Percentiles rank a stretch among this genome's conserved stretches.
phyloP scores from a whole-genome alignment of 2,329 filamentous ascomycete genomes.

The Fusarium redolens region DNA sequence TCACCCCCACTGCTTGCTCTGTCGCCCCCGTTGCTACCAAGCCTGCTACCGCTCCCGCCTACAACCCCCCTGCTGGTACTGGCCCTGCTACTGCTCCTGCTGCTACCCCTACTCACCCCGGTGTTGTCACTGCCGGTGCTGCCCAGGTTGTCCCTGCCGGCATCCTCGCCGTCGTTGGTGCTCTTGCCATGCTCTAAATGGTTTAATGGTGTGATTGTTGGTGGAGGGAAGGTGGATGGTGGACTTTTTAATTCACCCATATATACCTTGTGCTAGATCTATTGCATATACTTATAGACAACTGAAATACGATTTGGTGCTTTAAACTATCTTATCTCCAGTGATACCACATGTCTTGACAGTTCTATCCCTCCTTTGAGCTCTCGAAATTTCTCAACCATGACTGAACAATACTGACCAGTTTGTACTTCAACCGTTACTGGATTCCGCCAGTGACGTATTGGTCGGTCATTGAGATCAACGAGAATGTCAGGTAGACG shows the following conservation, averaged over 20 bases:
- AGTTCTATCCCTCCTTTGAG: too few species aligned
- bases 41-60: not conserved
- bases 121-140: slow-evolving; percentile 34
- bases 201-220: not conserved
- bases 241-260: not conserved
- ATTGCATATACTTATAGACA: slow-evolving; percentile 1
- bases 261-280: not conserved
- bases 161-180: slow-evolving; percentile 42
- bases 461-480: accelerated
- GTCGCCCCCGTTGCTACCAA: slow-evolving; percentile 21
- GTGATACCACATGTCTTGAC: accelerated
- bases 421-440: accelerated
- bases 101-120: slow-evolving; percentile 2
- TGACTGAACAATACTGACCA: not conserved
- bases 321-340: accelerated
- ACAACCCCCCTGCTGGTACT: not conserved
- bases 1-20: slow-evolving; percentile 35
- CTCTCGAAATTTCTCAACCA: accelerated
- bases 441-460: accelerated
- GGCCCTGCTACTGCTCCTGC: slow-evolving; percentile 4
- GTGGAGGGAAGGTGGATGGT: not conserved
- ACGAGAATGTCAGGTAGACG: not conserved
- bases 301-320: not conserved
- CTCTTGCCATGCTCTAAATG: slow-evolving; percentile 42
- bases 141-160: slow-evolving; percentile 36